Conservation (phyloP, 257 asterid genomes). For the Capsicum rhomboideum region DNA sequence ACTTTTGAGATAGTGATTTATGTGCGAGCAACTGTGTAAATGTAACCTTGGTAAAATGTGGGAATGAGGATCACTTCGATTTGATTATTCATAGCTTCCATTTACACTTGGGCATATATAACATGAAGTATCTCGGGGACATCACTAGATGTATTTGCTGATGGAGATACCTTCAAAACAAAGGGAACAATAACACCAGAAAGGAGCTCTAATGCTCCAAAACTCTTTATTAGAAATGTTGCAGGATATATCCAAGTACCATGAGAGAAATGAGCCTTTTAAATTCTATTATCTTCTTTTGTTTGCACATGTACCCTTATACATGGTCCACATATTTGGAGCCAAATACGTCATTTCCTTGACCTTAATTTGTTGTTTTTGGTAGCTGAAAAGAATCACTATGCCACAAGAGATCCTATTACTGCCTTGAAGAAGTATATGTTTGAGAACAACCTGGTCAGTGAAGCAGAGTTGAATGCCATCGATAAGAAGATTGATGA, state of each 20-base stretch:
- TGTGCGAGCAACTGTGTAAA: not conserved
- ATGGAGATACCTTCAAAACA: not conserved
- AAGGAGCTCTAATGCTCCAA: not conserved
- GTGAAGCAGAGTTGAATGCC: conserved; percentile 66
- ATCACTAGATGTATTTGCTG: not conserved
- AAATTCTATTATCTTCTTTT: not conserved
- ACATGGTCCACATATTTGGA: not conserved
- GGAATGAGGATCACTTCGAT: not conserved
- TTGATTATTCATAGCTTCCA: not conserved
- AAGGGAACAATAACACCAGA: not conserved
- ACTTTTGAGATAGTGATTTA: not conserved
- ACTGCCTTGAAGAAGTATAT: conserved; percentile 64
- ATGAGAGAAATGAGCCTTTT: not conserved
- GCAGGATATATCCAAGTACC: not conserved
- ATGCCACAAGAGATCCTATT: conserved; percentile 87
- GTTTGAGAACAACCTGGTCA: conserved; percentile 64
- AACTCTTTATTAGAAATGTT: not conserved
- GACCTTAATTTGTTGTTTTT: conserved; percentile 1
- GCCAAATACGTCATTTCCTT: not conserved
- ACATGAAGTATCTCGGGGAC: not conserved
- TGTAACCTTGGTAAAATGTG: not conserved
- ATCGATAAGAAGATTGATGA: conserved; percentile 85
- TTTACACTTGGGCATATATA: not conserved
- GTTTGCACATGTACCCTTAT: not conserved
- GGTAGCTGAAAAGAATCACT: conserved; percentile 92